Conservation (phyloP, 257 asterid genomes). For the Gardenia jasminoides region DNA sequence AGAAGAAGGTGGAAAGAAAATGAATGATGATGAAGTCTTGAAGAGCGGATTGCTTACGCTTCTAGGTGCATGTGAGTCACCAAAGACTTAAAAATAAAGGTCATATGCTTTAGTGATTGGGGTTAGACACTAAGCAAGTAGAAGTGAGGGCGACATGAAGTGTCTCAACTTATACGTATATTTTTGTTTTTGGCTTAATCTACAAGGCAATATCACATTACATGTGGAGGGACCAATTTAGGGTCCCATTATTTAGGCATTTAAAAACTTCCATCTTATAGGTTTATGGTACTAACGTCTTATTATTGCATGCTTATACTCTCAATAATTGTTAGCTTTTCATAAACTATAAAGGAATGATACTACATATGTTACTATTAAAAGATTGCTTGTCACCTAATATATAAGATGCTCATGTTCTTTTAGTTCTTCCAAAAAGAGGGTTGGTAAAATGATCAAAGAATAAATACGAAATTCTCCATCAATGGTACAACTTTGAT, state of each 20-base stretch:
- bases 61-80: neutral
- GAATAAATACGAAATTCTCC: neutral
- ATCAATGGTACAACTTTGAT: neutral
- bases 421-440: neutral
- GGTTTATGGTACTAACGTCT: neutral
- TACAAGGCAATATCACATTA: slow-evolving; percentile 21
- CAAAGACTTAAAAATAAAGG: neutral
- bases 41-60: neutral
- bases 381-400: neutral
- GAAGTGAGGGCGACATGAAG: slow-evolving; percentile 18
- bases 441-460: neutral
- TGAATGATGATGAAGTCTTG: neutral
- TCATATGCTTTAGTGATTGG: neutral
- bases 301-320: neutral
- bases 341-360: too few species aligned
- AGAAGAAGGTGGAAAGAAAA: neutral
- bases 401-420: neutral
- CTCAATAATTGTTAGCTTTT: slow-evolving; percentile 8
- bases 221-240: slow-evolving; percentile 29
- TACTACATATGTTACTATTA: neutral
- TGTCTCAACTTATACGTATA: neutral
- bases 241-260: slow-evolving; percentile 3
- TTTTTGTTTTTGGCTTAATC: slow-evolving; percentile 27
- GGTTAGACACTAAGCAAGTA: neutral
- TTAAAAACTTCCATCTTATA: neutral